Base-by-base conservation (phyloP, 2,329 filamentous ascomycete species). In the Sporothrix pseudoabietina region DNA sequence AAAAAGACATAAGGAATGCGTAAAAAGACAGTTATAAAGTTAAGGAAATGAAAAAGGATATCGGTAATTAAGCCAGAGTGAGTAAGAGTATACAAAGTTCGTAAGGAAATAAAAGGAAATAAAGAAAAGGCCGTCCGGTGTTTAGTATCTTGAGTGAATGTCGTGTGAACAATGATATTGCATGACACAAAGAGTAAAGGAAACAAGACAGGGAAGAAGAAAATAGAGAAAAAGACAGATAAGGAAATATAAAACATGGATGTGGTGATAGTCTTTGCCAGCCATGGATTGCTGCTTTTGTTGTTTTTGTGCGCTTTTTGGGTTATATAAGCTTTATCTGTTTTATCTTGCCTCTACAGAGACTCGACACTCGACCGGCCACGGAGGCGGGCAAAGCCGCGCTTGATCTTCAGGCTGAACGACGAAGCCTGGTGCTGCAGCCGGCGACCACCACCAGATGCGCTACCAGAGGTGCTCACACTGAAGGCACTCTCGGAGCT, bases 391-490 rank as follows among this genome's bases (percentile, higher is more conserved):
- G 66, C 52, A 44, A 73, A 73, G 69, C 73, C 73, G 68, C 63
- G 69, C 68, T 65, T 71, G 44, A 73, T 59, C 14, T 71, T 59
- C 49, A 74, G 66, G 71, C 73, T 69, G 19, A 74, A 52, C 39
- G 61, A 71, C 12, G 71, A 72, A 1, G 71, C 19, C n/a, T 61
- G 71, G 47, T 47, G 61, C 19, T 44, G 59, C 10, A 74, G 68
- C 14, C 39, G 68, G 22, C 47, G 66, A n/a, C 39, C 12, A 3
- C 47, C 55, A 32, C 39, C 12, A 3, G 57, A 57, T 19, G 55
- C 49, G 19, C 55, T 59, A 9, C 59, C 59, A 19, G 39, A 41
- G 16, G 55, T 57, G 59, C 59, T 61, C 16, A 68, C 39, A 14
- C 47, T 59, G 14, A 66, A 70, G 32, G 55, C 73, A 49, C 65